Conservation (phyloP, 2,329 filamentous ascomycete species). For the Cucurbitaria berberidis region DNA sequence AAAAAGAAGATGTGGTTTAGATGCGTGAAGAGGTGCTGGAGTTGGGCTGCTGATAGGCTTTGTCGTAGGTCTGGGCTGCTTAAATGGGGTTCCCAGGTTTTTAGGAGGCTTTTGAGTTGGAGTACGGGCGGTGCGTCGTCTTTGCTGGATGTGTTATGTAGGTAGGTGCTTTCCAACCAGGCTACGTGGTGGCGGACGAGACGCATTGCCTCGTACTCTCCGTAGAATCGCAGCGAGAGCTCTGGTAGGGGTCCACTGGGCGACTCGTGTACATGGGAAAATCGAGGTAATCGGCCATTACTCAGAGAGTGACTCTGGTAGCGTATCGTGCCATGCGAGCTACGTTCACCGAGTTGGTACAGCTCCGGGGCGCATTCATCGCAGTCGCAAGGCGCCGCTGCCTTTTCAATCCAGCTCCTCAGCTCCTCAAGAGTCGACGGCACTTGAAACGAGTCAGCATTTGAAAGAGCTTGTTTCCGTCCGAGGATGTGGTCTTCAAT, state of each 20-base stretch:
- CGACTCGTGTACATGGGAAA: not conserved
- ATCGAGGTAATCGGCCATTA: not conserved
- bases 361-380: constrained; percentile 20
- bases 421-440: constrained; percentile 11
- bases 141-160: not conserved
- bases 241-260: not conserved
- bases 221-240: constrained; percentile 13
- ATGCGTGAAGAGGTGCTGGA: constrained; percentile 10
- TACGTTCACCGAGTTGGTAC: constrained; percentile 12
- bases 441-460: not conserved
- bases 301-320: not conserved
- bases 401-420: constrained; percentile 4
- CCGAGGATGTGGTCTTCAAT: constrained; percentile 22
- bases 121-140: not conserved
- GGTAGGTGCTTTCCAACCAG: constrained; percentile 20
- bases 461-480: constrained; percentile 1
- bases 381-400: constrained; percentile 13
- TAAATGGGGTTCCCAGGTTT: constrained; percentile 14
- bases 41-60: constrained; percentile 11
- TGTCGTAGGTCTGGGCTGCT: constrained; percentile 10
- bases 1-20: constrained; percentile 21
- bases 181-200: constrained; percentile 20
- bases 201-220: constrained; percentile 24
- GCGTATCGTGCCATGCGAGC: constrained; percentile 13
- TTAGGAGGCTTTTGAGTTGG: constrained; percentile 11